Conservation (phyloP, 2,329 filamentous ascomycete genomes). For the Verticillium longisporum region DNA sequence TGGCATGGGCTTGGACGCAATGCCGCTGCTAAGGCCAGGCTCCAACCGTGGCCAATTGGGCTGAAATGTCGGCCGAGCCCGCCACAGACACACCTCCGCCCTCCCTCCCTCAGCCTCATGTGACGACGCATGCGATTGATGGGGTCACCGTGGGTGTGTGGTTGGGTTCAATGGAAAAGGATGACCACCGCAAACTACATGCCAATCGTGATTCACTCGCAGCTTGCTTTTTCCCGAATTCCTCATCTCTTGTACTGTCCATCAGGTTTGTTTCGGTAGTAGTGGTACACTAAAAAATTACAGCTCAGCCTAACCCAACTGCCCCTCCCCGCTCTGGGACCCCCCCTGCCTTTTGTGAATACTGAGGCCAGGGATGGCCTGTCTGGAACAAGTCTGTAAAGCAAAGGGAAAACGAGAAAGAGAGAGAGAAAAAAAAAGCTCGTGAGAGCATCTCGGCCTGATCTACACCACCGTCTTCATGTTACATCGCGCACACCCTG, state of each 20-base stretch:
- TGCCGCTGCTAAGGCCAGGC: background rate
- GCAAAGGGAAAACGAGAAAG: background rate
- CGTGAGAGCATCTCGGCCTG: slow-evolving; percentile 15
- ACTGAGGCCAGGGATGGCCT: background rate
- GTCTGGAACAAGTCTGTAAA: slow-evolving; percentile 2
- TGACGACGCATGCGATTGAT: background rate
- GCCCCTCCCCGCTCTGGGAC: background rate
- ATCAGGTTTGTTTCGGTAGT: background rate
- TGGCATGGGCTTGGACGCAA: background rate
- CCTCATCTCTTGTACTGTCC: background rate
- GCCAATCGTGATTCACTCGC: background rate
- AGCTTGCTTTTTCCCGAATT: background rate
- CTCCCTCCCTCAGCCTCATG: background rate
- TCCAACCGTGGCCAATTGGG: slow-evolving; percentile 2
- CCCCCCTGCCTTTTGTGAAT: background rate
- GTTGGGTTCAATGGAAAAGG: no score
- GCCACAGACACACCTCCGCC: background rate
- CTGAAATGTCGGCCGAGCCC: background rate
- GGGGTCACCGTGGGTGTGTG: no score
- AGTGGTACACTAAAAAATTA: background rate
- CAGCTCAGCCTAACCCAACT: background rate
- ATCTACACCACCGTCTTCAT: slow-evolving; percentile 9
- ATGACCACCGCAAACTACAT: no score
- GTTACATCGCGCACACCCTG: slow-evolving; percentile 3
- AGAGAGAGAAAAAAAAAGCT: slow-evolving; percentile 6